These are phyloP conservation scores for Annulohypoxylon stygium DNA, from an alignment of 495 filamentous ascomycete genomes.

Conservation along the genomic window DNA sequence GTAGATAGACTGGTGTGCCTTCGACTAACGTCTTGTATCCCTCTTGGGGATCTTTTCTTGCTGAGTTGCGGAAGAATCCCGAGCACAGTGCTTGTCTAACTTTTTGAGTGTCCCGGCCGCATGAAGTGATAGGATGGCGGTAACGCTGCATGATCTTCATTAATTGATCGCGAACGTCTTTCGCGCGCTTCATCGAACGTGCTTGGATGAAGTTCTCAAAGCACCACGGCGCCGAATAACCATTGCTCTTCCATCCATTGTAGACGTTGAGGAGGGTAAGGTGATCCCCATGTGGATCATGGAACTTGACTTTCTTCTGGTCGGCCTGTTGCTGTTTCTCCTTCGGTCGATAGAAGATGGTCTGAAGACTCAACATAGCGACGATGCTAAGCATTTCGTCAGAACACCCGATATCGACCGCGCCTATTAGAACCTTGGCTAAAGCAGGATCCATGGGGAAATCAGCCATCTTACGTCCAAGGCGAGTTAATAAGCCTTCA, in stretches of 20 bases:
- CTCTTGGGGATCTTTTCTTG: constrained; percentile 94
- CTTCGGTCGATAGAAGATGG: constrained; percentile 93
- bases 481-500: constrained; percentile 91
- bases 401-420: constrained; percentile 87
- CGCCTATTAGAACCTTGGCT: constrained; percentile 89
- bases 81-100: constrained; percentile 93
- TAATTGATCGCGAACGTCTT: constrained; percentile 93
- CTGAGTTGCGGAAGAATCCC: constrained; percentile 95
- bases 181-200: constrained; percentile 84
- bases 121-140: constrained; percentile 81
- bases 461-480: constrained; percentile 97
- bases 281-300: constrained; percentile 95
- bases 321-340: constrained; percentile 97
- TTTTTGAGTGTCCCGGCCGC: constrained; percentile 85
- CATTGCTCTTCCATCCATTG: constrained; percentile 89
- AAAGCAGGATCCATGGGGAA: constrained; percentile 92
- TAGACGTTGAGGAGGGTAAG: constrained; percentile 96
- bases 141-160: constrained; percentile 94
- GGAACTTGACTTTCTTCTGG: constrained; percentile 97
- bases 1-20: constrained; percentile 93
- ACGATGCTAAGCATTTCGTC: constrained; percentile 96
- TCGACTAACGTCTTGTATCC: constrained; percentile 98
- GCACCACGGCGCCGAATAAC: constrained; percentile 90
- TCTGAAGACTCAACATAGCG: constrained; percentile 89
- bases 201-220: constrained; percentile 98